phyloP scores from a whole-genome alignment of 257 asterid species.

The Oldenlandia corymbosa region DNA sequence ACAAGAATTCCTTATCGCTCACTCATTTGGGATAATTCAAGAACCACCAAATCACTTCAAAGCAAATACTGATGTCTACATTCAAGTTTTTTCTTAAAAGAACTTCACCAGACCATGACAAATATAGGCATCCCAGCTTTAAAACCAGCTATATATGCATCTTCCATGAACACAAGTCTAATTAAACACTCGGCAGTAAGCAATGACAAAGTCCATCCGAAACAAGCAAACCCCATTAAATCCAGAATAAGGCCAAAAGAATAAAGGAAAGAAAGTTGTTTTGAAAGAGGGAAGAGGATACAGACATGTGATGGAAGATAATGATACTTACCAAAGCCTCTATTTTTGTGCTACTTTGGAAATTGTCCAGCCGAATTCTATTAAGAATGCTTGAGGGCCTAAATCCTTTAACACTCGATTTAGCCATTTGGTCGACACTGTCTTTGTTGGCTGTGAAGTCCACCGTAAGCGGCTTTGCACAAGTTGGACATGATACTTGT shows the following conservation, averaged over 20 bases:
- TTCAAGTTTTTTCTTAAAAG: neutral
- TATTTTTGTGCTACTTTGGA: slow-evolving; percentile 89
- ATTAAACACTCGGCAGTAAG: neutral
- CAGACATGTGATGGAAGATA: neutral
- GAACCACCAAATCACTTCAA: neutral
- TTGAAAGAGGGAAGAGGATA: neutral
- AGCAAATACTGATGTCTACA: neutral
- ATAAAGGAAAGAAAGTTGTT: neutral
- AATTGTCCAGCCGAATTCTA: slow-evolving; percentile 61
- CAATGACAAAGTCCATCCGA: neutral
- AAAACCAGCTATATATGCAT: neutral
- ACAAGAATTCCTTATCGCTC: neutral
- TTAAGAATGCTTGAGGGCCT: slow-evolving; percentile 78
- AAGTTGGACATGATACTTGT: slow-evolving; percentile 75
- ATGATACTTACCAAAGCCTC: slow-evolving; percentile 97
- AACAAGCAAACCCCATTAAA: too few species aligned
- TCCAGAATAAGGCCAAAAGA: neutral
- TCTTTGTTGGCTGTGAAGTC: slow-evolving; percentile 57
- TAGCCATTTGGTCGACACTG: slow-evolving; percentile 42
- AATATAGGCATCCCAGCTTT: neutral
- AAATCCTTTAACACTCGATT: slow-evolving; percentile 61
- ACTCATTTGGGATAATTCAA: neutral
- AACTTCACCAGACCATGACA: neutral
- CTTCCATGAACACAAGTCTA: neutral
- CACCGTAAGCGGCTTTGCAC: slow-evolving; percentile 83